These are phyloP conservation scores for Waltergamsia citrina DNA, from an alignment of 2,329 filamentous ascomycete genomes.

Conservation along the genomic window DNA sequence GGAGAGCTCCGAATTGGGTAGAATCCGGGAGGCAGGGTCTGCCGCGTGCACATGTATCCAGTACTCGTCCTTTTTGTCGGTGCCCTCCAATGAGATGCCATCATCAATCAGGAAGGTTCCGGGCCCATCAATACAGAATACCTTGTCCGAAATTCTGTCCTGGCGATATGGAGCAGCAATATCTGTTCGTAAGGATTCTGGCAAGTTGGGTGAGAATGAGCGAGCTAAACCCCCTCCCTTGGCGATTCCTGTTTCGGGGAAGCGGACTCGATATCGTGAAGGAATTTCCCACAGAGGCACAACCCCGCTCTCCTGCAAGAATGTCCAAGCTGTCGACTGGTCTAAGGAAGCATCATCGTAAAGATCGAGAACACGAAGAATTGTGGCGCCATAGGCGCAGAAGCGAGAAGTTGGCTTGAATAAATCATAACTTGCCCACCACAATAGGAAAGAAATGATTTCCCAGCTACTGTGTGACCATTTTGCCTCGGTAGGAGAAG, in stretches of 20 bases:
- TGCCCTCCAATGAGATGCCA: conserved; percentile 60
- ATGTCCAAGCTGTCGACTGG: conserved; percentile 45
- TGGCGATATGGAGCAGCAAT: conserved; percentile 45
- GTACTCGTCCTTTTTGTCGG: conserved; percentile 41
- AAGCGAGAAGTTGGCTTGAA: conserved; percentile 43
- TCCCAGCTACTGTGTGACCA: conserved; percentile 26
- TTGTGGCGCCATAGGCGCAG: conserved; percentile 51
- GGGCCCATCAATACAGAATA: conserved; percentile 65
- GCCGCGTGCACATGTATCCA: conserved; percentile 76
- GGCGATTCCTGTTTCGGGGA: conserved; percentile 36
- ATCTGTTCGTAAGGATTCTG: conserved; percentile 29
- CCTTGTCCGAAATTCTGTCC: conserved; percentile 37
- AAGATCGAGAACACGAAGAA: conserved; percentile 51
- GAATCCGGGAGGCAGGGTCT: conserved; percentile 65
- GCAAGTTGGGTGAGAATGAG: conserved; percentile 12
- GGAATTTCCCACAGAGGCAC: conserved; percentile 63
- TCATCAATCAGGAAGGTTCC: conserved; percentile 68
- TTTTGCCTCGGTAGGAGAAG: conserved; percentile 9
- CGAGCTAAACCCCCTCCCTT: conserved; percentile 32
- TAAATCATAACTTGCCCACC: conserved; percentile 51
- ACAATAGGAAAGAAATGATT: conserved; percentile 59
- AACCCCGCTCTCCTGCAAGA: conserved; percentile 68
- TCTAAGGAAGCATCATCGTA: conserved; percentile 40
- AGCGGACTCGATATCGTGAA: conserved; percentile 48
- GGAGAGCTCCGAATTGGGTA: conserved; percentile 46